These are phyloP conservation scores for Neurospora crassa DNA, from an alignment of 2,329 filamentous ascomycete species.

Conservation along the genomic window DNA sequence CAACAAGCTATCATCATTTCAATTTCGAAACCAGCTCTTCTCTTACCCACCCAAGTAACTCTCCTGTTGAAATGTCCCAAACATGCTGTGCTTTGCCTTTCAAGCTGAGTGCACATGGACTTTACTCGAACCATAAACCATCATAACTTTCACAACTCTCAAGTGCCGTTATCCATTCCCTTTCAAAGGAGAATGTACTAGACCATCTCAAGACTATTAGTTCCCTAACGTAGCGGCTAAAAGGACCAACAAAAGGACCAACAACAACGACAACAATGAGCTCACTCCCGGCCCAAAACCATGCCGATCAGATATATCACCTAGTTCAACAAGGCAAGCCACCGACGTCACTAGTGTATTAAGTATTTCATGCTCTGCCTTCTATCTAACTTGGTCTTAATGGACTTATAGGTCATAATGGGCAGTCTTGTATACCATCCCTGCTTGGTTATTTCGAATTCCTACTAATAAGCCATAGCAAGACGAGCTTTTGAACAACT, in stretches of 20 bases:
- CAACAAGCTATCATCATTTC: background rate
- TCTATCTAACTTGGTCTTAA: background rate
- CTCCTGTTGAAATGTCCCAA: background rate
- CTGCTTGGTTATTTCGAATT: background rate
- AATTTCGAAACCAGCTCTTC: background rate
- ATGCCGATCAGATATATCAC: too few relatives aligned
- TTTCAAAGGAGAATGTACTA: background rate
- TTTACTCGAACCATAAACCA: background rate
- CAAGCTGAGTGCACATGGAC: background rate
- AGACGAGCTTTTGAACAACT: background rate
- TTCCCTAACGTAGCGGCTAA: background rate
- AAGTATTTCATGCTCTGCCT: background rate
- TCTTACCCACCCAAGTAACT: background rate
- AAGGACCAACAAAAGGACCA: background rate
- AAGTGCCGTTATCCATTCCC: background rate
- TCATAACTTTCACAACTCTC: background rate
- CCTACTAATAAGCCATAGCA: background rate
- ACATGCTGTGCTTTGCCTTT: background rate
- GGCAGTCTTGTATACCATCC: background rate
- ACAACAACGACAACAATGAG: background rate
- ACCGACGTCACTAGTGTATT: background rate
- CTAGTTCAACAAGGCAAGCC: background rate
- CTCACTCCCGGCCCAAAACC: background rate
- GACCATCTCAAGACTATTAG: background rate
- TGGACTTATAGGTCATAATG: background rate